Conservation (phyloP, 2,329 filamentous ascomycete species). For the Zasmidium angulare region DNA sequence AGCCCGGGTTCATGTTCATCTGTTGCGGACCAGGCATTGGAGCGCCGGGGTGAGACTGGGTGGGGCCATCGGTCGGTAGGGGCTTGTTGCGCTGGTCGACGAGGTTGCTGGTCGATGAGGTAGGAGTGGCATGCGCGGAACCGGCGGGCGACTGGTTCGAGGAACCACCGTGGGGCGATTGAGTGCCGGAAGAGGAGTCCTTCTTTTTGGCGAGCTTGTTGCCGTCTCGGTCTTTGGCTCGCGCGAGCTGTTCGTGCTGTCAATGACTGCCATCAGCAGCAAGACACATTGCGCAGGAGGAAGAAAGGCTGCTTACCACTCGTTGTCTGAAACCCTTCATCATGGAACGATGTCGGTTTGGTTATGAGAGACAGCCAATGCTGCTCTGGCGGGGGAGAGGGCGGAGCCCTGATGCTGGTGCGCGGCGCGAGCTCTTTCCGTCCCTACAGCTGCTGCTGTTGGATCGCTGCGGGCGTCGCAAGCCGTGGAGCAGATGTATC, state of each 20-base stretch:
- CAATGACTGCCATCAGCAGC: slow-evolving; percentile 30
- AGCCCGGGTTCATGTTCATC: slow-evolving; percentile 15
- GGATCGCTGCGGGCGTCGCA: neutral
- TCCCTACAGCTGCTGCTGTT: slow-evolving; percentile 2
- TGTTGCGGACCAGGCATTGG: slow-evolving; percentile 28
- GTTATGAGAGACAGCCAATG: slow-evolving; percentile 27
- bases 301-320: slow-evolving; percentile 69
- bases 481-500: neutral
- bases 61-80: slow-evolving; percentile 49
- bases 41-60: slow-evolving; percentile 49
- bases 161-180: slow-evolving; percentile 66
- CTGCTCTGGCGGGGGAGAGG: slow-evolving; percentile 24
- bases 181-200: slow-evolving; percentile 64
- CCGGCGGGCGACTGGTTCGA: slow-evolving; percentile 58
- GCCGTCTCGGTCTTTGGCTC: slow-evolving; percentile 55
- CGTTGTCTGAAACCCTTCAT: slow-evolving; percentile 98
- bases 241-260: slow-evolving; percentile 80
- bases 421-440: slow-evolving; percentile 12
- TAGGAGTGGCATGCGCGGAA: slow-evolving; percentile 70
- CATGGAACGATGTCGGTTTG: slow-evolving; percentile 23
- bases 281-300: slow-evolving; percentile 22
- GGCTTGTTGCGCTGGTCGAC: slow-evolving; percentile 85
- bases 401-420: slow-evolving; percentile 25
- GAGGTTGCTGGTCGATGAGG: slow-evolving; percentile 83
- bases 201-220: slow-evolving; percentile 72